Conservation (phyloP, 2,329 filamentous ascomycete genomes). For the Cryphonectria nitschkei region DNA sequence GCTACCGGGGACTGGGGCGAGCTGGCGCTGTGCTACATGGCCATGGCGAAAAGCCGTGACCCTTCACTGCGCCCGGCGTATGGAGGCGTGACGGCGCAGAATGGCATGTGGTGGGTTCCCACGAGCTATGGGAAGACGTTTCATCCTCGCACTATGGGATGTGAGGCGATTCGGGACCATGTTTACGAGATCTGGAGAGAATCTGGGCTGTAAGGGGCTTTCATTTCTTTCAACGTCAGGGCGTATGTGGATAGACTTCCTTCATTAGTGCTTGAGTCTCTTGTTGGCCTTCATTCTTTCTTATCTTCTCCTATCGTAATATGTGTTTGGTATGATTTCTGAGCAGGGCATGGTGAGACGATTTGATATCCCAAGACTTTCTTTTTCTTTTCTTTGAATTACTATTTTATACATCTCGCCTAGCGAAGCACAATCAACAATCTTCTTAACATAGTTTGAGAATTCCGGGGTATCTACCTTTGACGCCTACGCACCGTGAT, state of each 20-base stretch:
- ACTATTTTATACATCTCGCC: background rate
- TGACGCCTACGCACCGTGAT: background rate
- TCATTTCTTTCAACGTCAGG: background rate
- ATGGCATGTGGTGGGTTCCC: slow-evolving; percentile 52
- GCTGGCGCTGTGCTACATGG: slow-evolving; percentile 50
- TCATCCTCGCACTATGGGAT: slow-evolving; percentile 47
- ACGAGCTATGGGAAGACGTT: slow-evolving; percentile 52
- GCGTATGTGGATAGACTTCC: background rate
- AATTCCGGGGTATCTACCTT: background rate
- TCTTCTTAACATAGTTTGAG: background rate
- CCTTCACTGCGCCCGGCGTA: slow-evolving; percentile 39
- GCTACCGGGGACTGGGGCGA: slow-evolving; percentile 48
- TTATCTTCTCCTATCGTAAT: background rate
- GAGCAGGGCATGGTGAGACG: background rate
- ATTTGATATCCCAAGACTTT: background rate
- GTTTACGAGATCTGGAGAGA: slow-evolving; percentile 40
- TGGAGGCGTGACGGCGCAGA: slow-evolving; percentile 34
- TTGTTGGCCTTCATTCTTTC: background rate
- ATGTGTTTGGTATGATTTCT: background rate
- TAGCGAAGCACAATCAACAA: background rate
- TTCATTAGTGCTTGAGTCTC: background rate
- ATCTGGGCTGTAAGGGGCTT: slow-evolving; percentile 20
- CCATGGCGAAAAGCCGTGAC: slow-evolving; percentile 42
- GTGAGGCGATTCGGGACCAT: slow-evolving; percentile 42
- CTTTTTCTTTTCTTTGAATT: background rate